phyloP scores from a whole-genome alignment of 345 rosid species.

The Dovyalis caffra region DNA sequence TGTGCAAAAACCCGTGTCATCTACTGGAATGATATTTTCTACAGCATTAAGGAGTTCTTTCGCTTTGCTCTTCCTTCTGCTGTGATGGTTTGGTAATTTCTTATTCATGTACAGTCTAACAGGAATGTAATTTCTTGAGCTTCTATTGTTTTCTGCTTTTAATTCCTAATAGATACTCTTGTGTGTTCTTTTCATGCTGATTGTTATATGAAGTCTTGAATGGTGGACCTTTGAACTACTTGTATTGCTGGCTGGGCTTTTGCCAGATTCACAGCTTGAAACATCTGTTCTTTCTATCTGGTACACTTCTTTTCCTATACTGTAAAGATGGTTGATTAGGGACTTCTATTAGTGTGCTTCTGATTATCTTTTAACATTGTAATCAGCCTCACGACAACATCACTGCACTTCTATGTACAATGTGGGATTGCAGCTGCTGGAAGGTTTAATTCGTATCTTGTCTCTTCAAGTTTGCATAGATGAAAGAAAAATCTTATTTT shows the following conservation, averaged over 20 bases:
- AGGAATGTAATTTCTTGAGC: too few species aligned
- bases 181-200: too few species aligned
- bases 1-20: slow-evolving; percentile 13
- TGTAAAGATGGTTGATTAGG: not conserved
- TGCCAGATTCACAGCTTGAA: slow-evolving; percentile 21
- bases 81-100: slow-evolving; percentile 54
- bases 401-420: slow-evolving; percentile 11
- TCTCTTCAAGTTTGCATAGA: too few species aligned
- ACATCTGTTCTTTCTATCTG: slow-evolving; percentile 23
- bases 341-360: not conserved
- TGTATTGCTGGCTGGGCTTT: slow-evolving; percentile 16
- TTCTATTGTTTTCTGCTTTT: too few species aligned
- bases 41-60: slow-evolving; percentile 1
- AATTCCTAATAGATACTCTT: too few species aligned
- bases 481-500: too few species aligned
- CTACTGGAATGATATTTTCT: slow-evolving; percentile 3
- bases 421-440: slow-evolving; percentile 26
- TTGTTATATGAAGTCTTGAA: slow-evolving; percentile 7
- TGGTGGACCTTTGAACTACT: slow-evolving; percentile 23
- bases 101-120: not conserved
- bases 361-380: not conserved
- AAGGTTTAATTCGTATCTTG: slow-evolving; percentile 9
- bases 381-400: slow-evolving; percentile 20
- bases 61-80: slow-evolving; percentile 43
- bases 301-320: not conserved